Conservation (phyloP, 2,329 filamentous ascomycete species). For the Daldinia sp. region DNA sequence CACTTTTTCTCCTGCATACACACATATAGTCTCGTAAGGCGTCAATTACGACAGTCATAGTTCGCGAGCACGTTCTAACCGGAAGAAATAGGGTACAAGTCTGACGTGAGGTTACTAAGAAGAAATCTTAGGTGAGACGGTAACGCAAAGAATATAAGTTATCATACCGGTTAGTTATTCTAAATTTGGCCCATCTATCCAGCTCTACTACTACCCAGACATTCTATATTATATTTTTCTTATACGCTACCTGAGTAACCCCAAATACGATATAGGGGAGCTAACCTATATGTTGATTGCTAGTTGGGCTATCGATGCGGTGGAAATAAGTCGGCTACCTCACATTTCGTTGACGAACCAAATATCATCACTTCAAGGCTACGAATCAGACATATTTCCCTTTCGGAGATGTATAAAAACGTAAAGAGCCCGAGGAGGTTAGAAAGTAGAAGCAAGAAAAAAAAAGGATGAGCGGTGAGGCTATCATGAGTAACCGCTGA, state of each 20-base stretch:
- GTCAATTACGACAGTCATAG: not conserved
- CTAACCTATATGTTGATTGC: constrained; percentile 3
- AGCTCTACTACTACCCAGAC: not conserved
- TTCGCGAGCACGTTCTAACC: not conserved
- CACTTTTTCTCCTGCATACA: not conserved
- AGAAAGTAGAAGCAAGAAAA: not conserved
- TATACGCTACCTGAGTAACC: not conserved
- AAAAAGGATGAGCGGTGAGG: constrained; percentile 32
- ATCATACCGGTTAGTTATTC: constrained; percentile 12
- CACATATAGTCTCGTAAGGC: not conserved
- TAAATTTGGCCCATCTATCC: constrained; percentile 7
- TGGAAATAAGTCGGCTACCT: constrained; percentile 20
- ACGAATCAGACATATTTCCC: not conserved
- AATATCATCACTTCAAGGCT: not conserved
- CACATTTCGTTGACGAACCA: not conserved
- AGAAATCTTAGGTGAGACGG: constrained; percentile 25
- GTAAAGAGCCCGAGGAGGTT: not conserved
- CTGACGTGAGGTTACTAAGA: constrained; percentile 26
- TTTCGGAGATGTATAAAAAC: not conserved
- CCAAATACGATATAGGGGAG: not conserved
- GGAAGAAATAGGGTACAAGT: constrained; percentile 6
- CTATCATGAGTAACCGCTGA: constrained; percentile 15
- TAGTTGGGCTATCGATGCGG: not conserved
- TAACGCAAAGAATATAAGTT: constrained; percentile 19
- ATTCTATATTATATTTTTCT: constrained; percentile 2